Evolutionary conservation across 805 yeast genomes (phyloP).

Genomic region (Wickerhamiella spandovensis): DNA sequence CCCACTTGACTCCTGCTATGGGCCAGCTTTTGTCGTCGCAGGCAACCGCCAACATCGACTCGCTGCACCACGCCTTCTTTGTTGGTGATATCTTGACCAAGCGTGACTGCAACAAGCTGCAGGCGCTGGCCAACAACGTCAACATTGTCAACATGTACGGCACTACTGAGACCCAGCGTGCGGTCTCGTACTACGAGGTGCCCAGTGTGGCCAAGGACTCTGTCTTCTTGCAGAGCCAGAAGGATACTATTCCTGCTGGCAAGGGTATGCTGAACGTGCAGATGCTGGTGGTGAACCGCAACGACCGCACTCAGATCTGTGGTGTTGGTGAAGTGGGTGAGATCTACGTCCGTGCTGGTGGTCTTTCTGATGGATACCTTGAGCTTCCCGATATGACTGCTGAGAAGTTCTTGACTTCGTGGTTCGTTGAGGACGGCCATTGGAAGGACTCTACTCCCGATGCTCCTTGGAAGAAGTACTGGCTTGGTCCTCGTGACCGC

Average conservation of each 20-base stretch:
- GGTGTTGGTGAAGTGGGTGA: conserved; percentile 99
- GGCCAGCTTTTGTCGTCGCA: conserved; percentile 95
- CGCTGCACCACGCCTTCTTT: conserved; percentile 89
- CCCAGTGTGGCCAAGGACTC: conserved; percentile 58
- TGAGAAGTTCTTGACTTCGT: conserved; percentile 76
- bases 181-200: conserved; percentile 89
- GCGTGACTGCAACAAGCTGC: conserved; percentile 89
- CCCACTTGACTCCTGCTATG: conserved; percentile 99
- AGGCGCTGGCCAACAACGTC: conserved; percentile 81
- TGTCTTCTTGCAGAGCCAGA: conserved; percentile 63
- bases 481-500: conserved; percentile 94
- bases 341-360: conserved; percentile 95
- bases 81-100: conserved; percentile 97
- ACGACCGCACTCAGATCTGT: conserved; percentile 79
- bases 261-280: conserved; percentile 95
- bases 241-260: conserved; percentile 98
- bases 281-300: conserved; percentile 79
- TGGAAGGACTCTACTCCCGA: conserved; percentile 36
- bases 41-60: conserved; percentile 75
- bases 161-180: conserved; percentile 97
- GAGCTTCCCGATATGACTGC: conserved; percentile 79
- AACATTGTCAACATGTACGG: conserved; percentile 96
- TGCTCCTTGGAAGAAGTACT: conserved; percentile 60
- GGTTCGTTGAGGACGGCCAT: conserved; percentile 63
- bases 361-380: conserved; percentile 92